Percentiles rank a stretch among this genome's conserved stretches.
phyloP scores from a whole-genome alignment of 2,329 filamentous ascomycete species.

The Pestalotiopsis sp. region DNA sequence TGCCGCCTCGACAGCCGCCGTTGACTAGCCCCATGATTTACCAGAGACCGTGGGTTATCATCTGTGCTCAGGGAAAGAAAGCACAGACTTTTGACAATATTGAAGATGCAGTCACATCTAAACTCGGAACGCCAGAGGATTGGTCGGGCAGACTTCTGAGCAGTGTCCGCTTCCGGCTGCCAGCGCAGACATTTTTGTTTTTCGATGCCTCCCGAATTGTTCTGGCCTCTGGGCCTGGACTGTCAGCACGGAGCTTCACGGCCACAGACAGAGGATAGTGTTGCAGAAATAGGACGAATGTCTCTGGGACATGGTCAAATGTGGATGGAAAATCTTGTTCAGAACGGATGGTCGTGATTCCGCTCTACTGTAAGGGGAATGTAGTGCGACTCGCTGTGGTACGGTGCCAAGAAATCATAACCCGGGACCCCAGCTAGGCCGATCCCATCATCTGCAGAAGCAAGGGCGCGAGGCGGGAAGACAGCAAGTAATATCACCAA shows the following conservation, averaged over 20 bases:
- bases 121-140: background rate
- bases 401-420: constrained; percentile 1
- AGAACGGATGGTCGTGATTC: constrained; percentile 6
- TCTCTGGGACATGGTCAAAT: background rate
- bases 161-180: background rate
- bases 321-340: constrained; percentile 6
- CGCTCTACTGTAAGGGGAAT: constrained; percentile 9
- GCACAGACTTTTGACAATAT: background rate
- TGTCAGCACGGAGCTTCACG: background rate
- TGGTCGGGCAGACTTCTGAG: background rate
- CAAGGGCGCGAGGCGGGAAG: background rate
- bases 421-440: background rate
- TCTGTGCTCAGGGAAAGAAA: constrained; percentile 17
- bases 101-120: constrained; percentile 19
- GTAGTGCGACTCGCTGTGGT: background rate
- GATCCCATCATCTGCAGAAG: background rate
- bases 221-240: background rate
- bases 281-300: constrained; percentile 3
- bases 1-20: background rate
- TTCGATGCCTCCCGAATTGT: background rate
- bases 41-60: constrained; percentile 14
- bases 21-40: background rate
- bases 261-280: background rate
- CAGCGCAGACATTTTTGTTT: background rate
- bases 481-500: background rate